Conservation (phyloP, 2,329 filamentous ascomycete genomes). For the Penicillium sp. region DNA sequence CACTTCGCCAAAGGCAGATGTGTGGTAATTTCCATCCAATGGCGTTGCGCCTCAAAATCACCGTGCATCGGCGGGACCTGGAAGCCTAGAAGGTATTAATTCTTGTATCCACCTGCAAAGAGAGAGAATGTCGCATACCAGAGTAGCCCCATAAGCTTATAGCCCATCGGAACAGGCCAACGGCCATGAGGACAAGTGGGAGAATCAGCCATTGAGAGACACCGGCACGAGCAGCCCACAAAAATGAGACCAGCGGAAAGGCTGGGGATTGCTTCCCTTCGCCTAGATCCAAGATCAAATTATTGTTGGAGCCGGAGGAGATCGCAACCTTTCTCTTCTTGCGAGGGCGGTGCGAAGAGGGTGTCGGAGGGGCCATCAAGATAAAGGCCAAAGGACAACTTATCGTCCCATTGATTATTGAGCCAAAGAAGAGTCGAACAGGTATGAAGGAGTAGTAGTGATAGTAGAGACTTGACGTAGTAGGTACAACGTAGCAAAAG, state of each 20-base stretch:
- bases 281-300: slow-evolving; percentile 43
- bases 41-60: slow-evolving; percentile 95
- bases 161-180: slow-evolving; percentile 90
- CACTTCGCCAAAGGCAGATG: slow-evolving; percentile 88
- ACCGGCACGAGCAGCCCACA: slow-evolving; percentile 80
- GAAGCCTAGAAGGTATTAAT: slow-evolving; percentile 56
- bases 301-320: slow-evolving; percentile 40
- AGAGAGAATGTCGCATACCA: slow-evolving; percentile 52
- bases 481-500: not conserved
- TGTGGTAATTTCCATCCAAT: slow-evolving; percentile 97
- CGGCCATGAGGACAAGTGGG: slow-evolving; percentile 81
- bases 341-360: slow-evolving; percentile 43
- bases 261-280: slow-evolving; percentile 58
- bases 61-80: slow-evolving; percentile 85
- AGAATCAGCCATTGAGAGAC: slow-evolving; percentile 91
- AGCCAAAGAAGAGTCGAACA: not conserved
- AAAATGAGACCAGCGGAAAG: slow-evolving; percentile 88
- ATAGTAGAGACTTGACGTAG: not conserved
- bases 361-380: slow-evolving; percentile 29
- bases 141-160: slow-evolving; percentile 94
- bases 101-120: not conserved
- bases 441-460: not conserved
- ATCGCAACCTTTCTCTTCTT: slow-evolving; percentile 44
- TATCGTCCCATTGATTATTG: slow-evolving; percentile 24
- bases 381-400: slow-evolving; percentile 12